Conservation (phyloP, 495 filamentous ascomycete genomes). For the Annulohypoxylon maeteangense region DNA sequence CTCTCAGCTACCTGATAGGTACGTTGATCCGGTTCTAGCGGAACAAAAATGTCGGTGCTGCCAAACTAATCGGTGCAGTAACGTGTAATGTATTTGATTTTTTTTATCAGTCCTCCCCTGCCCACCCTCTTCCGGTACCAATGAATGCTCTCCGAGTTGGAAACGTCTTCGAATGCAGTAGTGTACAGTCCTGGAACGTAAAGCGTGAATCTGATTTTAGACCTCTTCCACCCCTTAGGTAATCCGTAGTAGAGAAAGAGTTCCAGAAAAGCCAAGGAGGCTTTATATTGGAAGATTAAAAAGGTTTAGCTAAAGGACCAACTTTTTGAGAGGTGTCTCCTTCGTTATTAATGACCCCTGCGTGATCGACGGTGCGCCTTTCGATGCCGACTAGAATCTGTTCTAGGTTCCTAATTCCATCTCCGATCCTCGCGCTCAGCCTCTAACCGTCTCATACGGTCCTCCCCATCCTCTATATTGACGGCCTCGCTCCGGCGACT, state of each 20-base stretch:
- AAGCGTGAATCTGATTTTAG: neutral
- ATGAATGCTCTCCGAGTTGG: neutral
- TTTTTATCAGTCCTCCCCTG: too few relatives aligned
- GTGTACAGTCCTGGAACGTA: conserved; percentile 9
- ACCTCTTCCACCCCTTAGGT: neutral
- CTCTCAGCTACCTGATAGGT: neutral
- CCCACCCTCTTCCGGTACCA: neutral
- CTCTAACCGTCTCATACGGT: conserved; percentile 65
- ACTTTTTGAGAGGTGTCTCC: neutral
- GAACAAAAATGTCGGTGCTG: neutral
- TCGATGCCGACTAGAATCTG: neutral
- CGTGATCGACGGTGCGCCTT: neutral
- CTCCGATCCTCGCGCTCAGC: conserved; percentile 56
- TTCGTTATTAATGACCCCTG: neutral
- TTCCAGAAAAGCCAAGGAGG: neutral
- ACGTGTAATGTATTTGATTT: neutral
- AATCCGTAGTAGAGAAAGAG: neutral
- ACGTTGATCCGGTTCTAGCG: neutral
- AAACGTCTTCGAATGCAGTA: conserved; percentile 11
- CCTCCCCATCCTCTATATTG: conserved; percentile 54
- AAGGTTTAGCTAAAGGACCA: neutral
- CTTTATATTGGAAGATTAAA: neutral
- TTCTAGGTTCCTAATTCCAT: conserved; percentile 49
- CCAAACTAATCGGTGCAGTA: neutral
- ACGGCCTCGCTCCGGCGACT: conserved; percentile 57